These are phyloP conservation scores for Anthracocystis setariae DNA, from an alignment of 1,284 basidiomycete species.

Conservation along the genomic window DNA sequence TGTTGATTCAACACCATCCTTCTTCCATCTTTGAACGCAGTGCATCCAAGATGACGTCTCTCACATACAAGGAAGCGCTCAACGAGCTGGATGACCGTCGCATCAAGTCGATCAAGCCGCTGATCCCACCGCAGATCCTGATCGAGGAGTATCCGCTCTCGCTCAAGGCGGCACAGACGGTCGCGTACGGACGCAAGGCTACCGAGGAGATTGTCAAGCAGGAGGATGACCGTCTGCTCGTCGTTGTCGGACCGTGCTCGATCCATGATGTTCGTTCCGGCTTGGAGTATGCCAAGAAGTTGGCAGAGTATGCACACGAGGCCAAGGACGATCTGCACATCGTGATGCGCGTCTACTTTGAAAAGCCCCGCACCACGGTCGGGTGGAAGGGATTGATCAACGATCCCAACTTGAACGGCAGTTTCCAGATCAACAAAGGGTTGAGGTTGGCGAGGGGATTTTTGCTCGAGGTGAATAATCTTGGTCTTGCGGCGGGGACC, in stretches of 20 bases:
- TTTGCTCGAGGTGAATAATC: conserved; percentile 74
- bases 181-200: conserved; percentile 51
- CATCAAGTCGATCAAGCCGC: conserved; percentile 64
- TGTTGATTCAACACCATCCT: conserved; percentile 6
- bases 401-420: conserved; percentile 81
- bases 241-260: conserved; percentile 65
- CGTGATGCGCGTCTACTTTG: conserved; percentile 76
- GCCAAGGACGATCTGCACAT: conserved; percentile 89
- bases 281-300: conserved; percentile 69
- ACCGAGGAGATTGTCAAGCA: conserved; percentile 62
- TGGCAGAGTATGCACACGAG: conserved; percentile 81
- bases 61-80: conserved; percentile 55
- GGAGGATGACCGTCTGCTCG: conserved; percentile 63
- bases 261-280: conserved; percentile 66
- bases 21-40: neutral
- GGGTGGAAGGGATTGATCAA: conserved; percentile 99
- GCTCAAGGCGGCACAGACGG: conserved; percentile 54
- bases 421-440: conserved; percentile 94
- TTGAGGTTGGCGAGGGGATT: conserved; percentile 88
- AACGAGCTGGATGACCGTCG: conserved; percentile 65
- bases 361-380: conserved; percentile 80
- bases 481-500: conserved; percentile 68
- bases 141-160: conserved; percentile 64
- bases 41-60: conserved; percentile 12
- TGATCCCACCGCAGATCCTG: conserved; percentile 65